Evolutionary conservation across 306 rosid genomes (phyloP).

Genomic region (Ormosia semicastrata): DNA sequence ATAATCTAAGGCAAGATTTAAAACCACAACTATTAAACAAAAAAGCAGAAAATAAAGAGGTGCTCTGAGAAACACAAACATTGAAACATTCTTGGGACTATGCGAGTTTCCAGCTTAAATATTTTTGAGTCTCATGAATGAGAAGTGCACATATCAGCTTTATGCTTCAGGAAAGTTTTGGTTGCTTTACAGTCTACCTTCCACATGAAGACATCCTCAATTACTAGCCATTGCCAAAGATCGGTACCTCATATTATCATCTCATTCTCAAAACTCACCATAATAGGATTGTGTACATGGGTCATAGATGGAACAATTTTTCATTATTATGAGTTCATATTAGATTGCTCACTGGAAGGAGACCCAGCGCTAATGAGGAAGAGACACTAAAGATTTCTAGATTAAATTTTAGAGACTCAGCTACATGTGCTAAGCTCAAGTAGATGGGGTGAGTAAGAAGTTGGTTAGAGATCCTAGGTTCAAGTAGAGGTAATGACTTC

Average conservation of each 20-base stretch:
- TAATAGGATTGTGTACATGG: neutral
- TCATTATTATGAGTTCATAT: too few relatives aligned
- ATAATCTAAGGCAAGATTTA: constrained; percentile 11
- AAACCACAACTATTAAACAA: constrained; percentile 6
- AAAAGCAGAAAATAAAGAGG: neutral
- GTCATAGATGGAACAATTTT: neutral
- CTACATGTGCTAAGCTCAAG: too few relatives aligned
- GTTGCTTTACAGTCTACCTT: neutral
- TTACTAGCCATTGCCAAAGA: neutral
- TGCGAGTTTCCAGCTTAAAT: neutral
- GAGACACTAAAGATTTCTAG: too few relatives aligned
- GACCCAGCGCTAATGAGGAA: too few relatives aligned
- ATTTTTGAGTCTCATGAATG: neutral
- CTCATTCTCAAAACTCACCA: neutral
- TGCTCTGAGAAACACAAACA: neutral
- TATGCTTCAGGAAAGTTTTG: neutral
- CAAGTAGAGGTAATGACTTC: neutral
- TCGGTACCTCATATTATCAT: neutral
- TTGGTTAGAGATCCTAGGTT: neutral
- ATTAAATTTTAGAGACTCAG: too few relatives aligned
- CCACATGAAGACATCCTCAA: neutral
- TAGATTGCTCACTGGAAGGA: neutral
- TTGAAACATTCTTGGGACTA: neutral
- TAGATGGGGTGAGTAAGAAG: too few relatives aligned
- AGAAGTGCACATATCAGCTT: neutral